Percentiles rank a stretch among this genome's conserved stretches.
These are phyloP conservation scores for Colletotrichum australisinense DNA, from an alignment of 2,329 filamentous ascomycete genomes.

Conservation along the genomic window DNA sequence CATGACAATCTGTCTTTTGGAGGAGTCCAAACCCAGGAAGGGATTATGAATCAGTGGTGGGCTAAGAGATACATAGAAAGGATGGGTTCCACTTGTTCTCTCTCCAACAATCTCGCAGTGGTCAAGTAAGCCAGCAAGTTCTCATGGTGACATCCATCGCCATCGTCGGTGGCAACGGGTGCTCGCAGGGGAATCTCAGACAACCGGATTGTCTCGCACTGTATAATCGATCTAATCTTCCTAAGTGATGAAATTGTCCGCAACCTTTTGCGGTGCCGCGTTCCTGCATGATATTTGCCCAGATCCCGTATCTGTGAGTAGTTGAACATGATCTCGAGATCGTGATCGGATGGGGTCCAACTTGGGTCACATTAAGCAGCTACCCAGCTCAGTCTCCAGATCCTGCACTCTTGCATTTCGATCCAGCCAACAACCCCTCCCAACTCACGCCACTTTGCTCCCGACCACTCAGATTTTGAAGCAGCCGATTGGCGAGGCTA, in stretches of 20 bases:
- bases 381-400: constrained; percentile 1
- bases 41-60: neutral
- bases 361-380: neutral
- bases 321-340: neutral
- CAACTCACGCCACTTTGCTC: neutral
- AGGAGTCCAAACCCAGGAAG: neutral
- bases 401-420: constrained; percentile 31
- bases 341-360: neutral
- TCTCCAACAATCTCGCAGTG: neutral
- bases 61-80: neutral
- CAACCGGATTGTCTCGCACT: neutral
- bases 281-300: neutral
- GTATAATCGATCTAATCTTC: neutral
- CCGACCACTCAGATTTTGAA: neutral
- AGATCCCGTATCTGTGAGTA: neutral
- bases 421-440: constrained; percentile 22
- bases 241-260: neutral
- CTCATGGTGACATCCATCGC: neutral
- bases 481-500: neutral
- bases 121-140: neutral
- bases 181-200: neutral
- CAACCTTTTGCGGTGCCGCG: neutral
- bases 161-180: neutral
- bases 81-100: neutral
- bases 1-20: neutral